Percentiles rank a stretch among this genome's conserved stretches.
Evolutionary conservation across 306 rosid genomes (phyloP).

Genomic region (Quercus cerris): DNA sequence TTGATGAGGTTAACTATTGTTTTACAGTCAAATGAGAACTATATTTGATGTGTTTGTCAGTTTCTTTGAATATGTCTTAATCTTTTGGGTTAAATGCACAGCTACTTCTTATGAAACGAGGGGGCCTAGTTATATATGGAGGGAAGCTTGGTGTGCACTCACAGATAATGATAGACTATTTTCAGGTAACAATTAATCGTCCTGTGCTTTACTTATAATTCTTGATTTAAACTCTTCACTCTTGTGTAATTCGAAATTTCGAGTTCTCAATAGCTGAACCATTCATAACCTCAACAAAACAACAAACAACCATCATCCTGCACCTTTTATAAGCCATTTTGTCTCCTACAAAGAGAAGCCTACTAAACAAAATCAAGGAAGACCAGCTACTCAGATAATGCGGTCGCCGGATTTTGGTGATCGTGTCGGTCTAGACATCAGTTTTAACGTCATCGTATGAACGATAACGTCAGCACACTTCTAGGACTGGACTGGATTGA

Average conservation of each 20-base stretch:
- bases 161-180: slow-evolving; percentile 67
- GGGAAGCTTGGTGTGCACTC: slow-evolving; percentile 80
- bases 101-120: slow-evolving; percentile 95
- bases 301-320: no score
- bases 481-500: no score
- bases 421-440: no score
- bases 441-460: no score
- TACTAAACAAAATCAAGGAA: no score
- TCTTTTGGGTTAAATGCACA: slow-evolving; percentile 27
- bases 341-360: no score
- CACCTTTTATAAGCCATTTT: no score
- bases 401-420: no score
- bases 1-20: slow-evolving; percentile 61
- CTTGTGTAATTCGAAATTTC: background rate
- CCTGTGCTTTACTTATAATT: background rate
- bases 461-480: no score
- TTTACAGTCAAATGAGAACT: slow-evolving; percentile 3
- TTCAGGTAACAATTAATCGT: slow-evolving; percentile 53
- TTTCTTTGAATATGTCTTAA: slow-evolving; percentile 20
- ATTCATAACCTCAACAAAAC: no score
- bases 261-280: no score
- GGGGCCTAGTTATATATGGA: slow-evolving; percentile 78
- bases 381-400: no score
- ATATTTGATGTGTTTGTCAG: background rate
- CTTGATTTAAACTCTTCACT: background rate